A percentile compares a stretch with the other conserved stretches of the same genome.
Evolutionary conservation across 352 stramenopile genomes (phyloP).

Genomic region (Phytopythium montanum): DNA sequence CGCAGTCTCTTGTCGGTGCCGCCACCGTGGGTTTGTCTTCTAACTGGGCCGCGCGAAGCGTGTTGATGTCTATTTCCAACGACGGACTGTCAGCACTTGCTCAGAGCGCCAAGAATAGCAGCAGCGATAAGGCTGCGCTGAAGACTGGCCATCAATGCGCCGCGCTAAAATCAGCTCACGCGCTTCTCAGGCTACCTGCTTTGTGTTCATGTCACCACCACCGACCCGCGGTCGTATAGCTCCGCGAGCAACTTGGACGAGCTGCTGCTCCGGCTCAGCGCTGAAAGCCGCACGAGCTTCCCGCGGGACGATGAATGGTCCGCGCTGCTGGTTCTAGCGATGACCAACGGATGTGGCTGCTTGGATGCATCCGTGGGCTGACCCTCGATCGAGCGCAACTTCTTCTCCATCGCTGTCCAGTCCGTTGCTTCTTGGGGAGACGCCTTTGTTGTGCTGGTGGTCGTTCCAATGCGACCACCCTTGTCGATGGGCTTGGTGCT

Average conservation of each 20-base stretch:
- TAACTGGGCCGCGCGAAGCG: neutral
- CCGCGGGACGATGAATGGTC: constrained; percentile 15
- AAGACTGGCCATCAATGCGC: neutral
- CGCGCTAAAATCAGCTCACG: neutral
- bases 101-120: neutral
- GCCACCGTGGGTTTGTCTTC: neutral
- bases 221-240: constrained; percentile 1
- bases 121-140: neutral
- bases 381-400: neutral
- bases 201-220: neutral
- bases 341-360: neutral
- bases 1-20: neutral
- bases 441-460: neutral
- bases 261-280: constrained; percentile 21
- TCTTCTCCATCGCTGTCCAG: neutral
- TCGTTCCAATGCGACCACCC: neutral
- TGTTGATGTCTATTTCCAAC: neutral
- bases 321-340: constrained; percentile 13
- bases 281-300: constrained; percentile 16
- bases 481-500: neutral
- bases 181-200: neutral
- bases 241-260: constrained; percentile 4
- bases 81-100: neutral
- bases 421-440: neutral
- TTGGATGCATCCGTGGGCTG: neutral